Conservation (phyloP, 257 asterid genomes). For the Henckelia pumila region DNA sequence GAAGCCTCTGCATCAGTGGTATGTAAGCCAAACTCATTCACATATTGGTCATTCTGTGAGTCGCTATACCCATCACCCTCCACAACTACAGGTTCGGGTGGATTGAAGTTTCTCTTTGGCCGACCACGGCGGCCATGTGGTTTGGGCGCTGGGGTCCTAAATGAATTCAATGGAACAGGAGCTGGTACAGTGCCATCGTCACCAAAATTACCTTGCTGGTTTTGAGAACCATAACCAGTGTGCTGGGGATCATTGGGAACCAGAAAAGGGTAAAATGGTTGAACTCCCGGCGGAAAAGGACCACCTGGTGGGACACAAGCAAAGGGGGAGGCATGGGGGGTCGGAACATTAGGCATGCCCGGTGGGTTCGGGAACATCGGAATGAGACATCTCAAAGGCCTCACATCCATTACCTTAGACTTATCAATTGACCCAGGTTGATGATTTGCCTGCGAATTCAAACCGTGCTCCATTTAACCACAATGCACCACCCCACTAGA, state of each 20-base stretch:
- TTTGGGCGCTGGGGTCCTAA: slow-evolving; percentile 54
- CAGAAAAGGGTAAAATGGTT: slow-evolving; percentile 81
- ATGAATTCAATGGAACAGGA: slow-evolving; percentile 69
- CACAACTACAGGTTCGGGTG: slow-evolving; percentile 27
- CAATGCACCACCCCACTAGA: slow-evolving; percentile 23
- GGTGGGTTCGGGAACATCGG: slow-evolving; percentile 73
- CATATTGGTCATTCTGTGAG: slow-evolving; percentile 37
- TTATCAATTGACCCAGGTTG: slow-evolving; percentile 57
- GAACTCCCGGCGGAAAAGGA: slow-evolving; percentile 86
- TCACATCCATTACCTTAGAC: slow-evolving; percentile 72
- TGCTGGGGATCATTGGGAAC: slow-evolving; percentile 39
- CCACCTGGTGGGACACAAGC: slow-evolving; percentile 90
- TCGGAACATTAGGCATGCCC: slow-evolving; percentile 45
- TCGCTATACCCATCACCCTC: slow-evolving; percentile 60
- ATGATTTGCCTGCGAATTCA: slow-evolving; percentile 43
- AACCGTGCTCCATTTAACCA: slow-evolving; percentile 63
- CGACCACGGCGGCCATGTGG: slow-evolving; percentile 49
- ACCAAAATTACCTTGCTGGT: slow-evolving; percentile 35
- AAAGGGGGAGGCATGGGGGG: slow-evolving; percentile 74
- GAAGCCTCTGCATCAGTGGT: slow-evolving; percentile 38
- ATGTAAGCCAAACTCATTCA: slow-evolving; percentile 28
- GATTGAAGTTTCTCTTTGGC: slow-evolving; percentile 33
- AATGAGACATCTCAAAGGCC: slow-evolving; percentile 71
- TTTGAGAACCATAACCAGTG: slow-evolving; percentile 25
- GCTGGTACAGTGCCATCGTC: slow-evolving; percentile 42